Conservation (phyloP, 148 eudicot species). For the Polygonum aviculare region DNA sequence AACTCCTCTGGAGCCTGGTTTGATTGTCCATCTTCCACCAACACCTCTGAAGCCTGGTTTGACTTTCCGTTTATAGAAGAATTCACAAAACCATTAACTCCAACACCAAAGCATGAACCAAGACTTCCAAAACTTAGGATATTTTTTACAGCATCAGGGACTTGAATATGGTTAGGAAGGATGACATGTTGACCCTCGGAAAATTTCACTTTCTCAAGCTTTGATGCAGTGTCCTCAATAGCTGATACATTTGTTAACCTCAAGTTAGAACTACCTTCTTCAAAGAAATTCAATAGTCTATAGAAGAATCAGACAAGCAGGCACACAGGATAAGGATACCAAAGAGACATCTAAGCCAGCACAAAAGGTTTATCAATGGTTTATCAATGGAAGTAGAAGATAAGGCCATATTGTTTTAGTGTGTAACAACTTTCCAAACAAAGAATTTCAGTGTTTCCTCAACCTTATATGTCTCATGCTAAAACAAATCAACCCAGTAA, state of each 20-base stretch:
- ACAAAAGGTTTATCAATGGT: background rate
- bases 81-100: constrained; percentile 2
- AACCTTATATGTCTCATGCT: background rate
- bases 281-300: background rate
- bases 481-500: background rate
- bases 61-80: constrained; percentile 16
- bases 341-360: background rate
- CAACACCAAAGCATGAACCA: constrained; percentile 30
- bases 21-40: constrained; percentile 17
- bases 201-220: constrained; percentile 33
- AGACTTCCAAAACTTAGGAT: constrained; percentile 63
- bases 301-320: constrained; percentile 11
- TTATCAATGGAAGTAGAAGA: background rate
- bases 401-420: background rate
- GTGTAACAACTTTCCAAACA: background rate
- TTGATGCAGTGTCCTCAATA: constrained; percentile 30
- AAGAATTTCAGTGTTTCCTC: background rate
- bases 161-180: constrained; percentile 64
- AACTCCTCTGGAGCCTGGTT: constrained; percentile 11
- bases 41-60: constrained; percentile 15
- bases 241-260: constrained; percentile 17
- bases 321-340: background rate
- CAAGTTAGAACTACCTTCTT: constrained; percentile 12
- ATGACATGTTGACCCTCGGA: constrained; percentile 46
- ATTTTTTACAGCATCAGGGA: constrained; percentile 53